Conservation (phyloP, 2,329 filamentous ascomycete species). For the Cryphonectria carpinicola region DNA sequence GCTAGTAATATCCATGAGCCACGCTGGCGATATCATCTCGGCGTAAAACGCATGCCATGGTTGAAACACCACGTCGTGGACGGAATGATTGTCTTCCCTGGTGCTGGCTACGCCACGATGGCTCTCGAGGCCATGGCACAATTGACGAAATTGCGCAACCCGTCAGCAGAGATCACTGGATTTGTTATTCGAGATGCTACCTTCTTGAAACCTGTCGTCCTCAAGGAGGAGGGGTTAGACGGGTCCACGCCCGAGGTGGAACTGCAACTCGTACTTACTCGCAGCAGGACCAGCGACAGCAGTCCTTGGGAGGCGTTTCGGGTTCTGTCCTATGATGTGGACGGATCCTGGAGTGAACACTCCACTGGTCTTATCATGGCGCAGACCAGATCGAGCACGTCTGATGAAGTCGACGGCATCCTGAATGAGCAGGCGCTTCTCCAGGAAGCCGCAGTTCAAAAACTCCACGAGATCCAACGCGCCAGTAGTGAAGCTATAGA, state of each 20-base stretch:
- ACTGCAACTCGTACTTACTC: slow-evolving; percentile 16
- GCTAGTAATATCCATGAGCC: not conserved
- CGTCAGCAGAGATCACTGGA: not conserved
- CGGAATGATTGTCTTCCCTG: slow-evolving; percentile 12
- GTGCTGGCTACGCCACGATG: slow-evolving; percentile 15
- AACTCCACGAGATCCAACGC: slow-evolving; percentile 10
- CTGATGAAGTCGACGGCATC: slow-evolving; percentile 4
- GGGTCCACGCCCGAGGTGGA: slow-evolving; percentile 14
- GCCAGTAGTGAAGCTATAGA: not conserved
- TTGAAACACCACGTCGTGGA: slow-evolving; percentile 14
- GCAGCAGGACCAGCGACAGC: not conserved
- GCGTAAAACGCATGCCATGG: slow-evolving; percentile 8
- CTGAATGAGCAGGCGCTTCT: not conserved
- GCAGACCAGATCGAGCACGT: not conserved
- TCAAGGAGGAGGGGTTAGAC: not conserved
- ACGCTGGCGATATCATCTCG: slow-evolving; percentile 13
- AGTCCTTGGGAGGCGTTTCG: slow-evolving; percentile 20
- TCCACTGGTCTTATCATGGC: slow-evolving; percentile 10
- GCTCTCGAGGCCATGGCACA: slow-evolving; percentile 14
- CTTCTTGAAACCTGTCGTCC: slow-evolving; percentile 17
- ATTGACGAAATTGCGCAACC: slow-evolving; percentile 3
- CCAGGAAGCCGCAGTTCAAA: not conserved
- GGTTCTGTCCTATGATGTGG: slow-evolving; percentile 8
- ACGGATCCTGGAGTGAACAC: slow-evolving; percentile 15
- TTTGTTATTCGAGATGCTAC: slow-evolving; percentile 9